Evolutionary conservation across 192 early-diverging fungal genomes (phyloP).

Genomic region (Lobulomyces angularis): DNA sequence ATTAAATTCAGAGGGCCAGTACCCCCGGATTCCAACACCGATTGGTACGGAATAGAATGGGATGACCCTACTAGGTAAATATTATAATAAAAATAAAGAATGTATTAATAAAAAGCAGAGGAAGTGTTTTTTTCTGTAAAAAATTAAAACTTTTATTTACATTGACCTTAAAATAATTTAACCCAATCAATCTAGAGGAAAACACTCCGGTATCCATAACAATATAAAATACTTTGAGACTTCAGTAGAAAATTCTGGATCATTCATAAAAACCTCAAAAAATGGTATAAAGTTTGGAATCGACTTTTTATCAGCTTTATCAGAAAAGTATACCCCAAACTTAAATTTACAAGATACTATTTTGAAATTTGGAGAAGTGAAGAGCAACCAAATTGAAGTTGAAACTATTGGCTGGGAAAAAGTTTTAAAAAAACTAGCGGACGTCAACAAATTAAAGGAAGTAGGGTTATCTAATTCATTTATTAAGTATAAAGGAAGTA

Average conservation of each 20-base stretch:
- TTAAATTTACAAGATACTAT: constrained; percentile 5
- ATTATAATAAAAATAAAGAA: too few relatives aligned
- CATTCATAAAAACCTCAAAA: constrained; percentile 15
- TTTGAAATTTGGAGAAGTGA: constrained; percentile 8
- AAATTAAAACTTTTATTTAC: too few relatives aligned
- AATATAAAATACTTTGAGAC: constrained; percentile 18
- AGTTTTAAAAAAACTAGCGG: constrained; percentile 10
- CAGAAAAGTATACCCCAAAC: constrained; percentile 10
- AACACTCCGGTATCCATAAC: constrained; percentile 24
- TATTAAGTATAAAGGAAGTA: constrained; percentile 10
- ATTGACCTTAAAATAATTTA: too few relatives aligned
- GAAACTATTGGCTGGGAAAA: constrained; percentile 37
- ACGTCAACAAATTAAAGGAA: constrained; percentile 9
- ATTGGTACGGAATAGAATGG: constrained; percentile 33
- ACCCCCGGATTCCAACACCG: not conserved
- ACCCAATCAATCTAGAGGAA: too few relatives aligned
- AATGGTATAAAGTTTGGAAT: not conserved
- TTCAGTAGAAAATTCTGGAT: constrained; percentile 10
- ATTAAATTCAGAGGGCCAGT: constrained; percentile 19
- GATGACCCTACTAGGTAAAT: constrained; percentile 26
- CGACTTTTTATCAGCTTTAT: constrained; percentile 7
- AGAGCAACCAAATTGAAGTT: constrained; percentile 16
- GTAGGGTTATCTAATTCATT: constrained; percentile 21
- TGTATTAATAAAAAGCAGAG: too few relatives aligned
- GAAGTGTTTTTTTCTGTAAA: too few relatives aligned